Percentiles rank a stretch among this genome's conserved stretches.
phyloP scores from a whole-genome alignment of 352 stramenopile species.

The Phytopythium sindhum region DNA sequence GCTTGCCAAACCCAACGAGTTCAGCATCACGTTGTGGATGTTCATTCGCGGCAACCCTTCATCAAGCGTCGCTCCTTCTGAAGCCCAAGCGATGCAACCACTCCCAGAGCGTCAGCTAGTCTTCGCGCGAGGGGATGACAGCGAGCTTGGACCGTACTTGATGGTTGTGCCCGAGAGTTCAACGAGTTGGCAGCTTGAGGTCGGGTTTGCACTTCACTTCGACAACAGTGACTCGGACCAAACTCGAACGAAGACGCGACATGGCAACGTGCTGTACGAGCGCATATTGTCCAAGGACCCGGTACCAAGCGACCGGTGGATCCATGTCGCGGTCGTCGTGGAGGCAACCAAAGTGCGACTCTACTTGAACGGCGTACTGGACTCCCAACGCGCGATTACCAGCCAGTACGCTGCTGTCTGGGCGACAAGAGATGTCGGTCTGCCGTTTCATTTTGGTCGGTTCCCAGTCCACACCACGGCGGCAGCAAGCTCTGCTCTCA shows the following conservation, averaged over 20 bases:
- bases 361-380: slow-evolving; percentile 89
- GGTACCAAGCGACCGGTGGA: slow-evolving; percentile 69
- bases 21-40: slow-evolving; percentile 88
- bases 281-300: slow-evolving; percentile 72
- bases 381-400: slow-evolving; percentile 72
- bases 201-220: slow-evolving; percentile 36
- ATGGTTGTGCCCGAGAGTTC: slow-evolving; percentile 42
- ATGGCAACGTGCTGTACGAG: slow-evolving; percentile 28
- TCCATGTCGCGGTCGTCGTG: slow-evolving; percentile 81
- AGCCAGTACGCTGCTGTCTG: slow-evolving; percentile 25
- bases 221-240: background rate
- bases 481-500: slow-evolving; percentile 9
- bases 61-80: background rate
- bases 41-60: slow-evolving; percentile 29
- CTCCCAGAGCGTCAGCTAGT: slow-evolving; percentile 48
- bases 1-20: slow-evolving; percentile 69
- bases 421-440: slow-evolving; percentile 26
- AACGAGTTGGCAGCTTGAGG: slow-evolving; percentile 52
- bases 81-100: background rate
- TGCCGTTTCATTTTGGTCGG: slow-evolving; percentile 57
- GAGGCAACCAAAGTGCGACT: slow-evolving; percentile 86
- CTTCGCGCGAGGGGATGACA: slow-evolving; percentile 61
- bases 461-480: slow-evolving; percentile 3
- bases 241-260: background rate
- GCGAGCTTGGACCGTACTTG: slow-evolving; percentile 64